phyloP scores from a whole-genome alignment of 2,329 filamentous ascomycete genomes.

The Emergomyces pasteurianus region DNA sequence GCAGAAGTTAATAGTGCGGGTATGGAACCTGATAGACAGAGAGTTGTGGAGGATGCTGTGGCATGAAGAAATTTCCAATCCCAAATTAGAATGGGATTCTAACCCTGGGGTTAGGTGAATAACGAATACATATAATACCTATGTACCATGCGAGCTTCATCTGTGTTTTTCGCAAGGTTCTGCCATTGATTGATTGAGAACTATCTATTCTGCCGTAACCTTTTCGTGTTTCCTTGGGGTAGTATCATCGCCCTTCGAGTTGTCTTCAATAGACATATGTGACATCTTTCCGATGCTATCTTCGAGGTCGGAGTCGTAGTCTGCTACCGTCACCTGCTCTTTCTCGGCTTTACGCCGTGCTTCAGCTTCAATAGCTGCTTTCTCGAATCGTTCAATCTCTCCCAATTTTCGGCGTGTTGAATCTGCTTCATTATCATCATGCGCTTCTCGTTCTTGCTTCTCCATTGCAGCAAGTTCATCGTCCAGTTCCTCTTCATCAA shows the following conservation, averaged over 20 bases:
- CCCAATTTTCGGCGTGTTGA: slow-evolving; percentile 40
- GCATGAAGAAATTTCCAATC: neutral
- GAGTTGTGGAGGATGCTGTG: neutral
- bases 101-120: neutral
- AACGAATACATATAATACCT: neutral
- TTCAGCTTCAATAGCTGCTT: slow-evolving; percentile 28
- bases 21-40: slow-evolving; percentile 46
- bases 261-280: slow-evolving; percentile 30
- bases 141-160: neutral
- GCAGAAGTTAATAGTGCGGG: slow-evolving; percentile 41
- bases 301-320: slow-evolving; percentile 23
- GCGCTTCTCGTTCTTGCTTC: slow-evolving; percentile 40
- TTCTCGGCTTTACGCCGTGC: slow-evolving; percentile 14
- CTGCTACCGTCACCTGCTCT: slow-evolving; percentile 1
- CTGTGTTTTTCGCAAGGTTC: neutral
- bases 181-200: neutral
- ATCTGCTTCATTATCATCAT: slow-evolving; percentile 38
- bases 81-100: neutral
- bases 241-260: slow-evolving; percentile 15
- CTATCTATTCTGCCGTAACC: neutral
- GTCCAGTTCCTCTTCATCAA: slow-evolving; percentile 78
- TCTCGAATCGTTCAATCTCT: slow-evolving; percentile 31
- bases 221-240: slow-evolving; percentile 1
- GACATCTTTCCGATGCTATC: slow-evolving; percentile 29
- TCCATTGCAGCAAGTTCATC: slow-evolving; percentile 74